Evolutionary conservation across 331 rosid genomes (phyloP), one percentile per base, ranked within the genome.

Genomic region (Stylosanthes scabra): DNA sequence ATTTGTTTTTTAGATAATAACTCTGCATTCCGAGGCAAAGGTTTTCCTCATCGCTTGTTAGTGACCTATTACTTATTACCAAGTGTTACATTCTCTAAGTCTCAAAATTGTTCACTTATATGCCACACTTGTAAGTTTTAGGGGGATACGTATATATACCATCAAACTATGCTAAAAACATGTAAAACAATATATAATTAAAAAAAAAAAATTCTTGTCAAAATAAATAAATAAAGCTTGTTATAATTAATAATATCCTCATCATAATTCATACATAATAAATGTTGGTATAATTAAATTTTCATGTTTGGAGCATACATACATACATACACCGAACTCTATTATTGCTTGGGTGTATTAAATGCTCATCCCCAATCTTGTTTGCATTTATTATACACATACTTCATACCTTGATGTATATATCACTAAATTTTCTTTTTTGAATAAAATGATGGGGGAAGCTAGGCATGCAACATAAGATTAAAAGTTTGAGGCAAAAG

Each of bases 301-400:
- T 37, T 72, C 29, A 62, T 70, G 25, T 77, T 83, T 78, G 59
- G 77, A 77, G 83, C 55, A 79, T 74, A 76, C 84, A 57, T 20
- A 20, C 55, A 79, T 74, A 76, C 84, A 57, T 20, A 20, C 25
- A 57, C 84, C 80, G 28, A 83, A 68, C 90, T 88, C 84, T 71
- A 85, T 83, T 83, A 85, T 81, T 81, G 86, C 16, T 74, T 10
- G 29, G 68, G 29, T 66, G 51, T n/a, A 72, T 78, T 81, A 56
- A 85, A 82, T 81, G 86, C 69, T 68, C 76, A 2, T 72, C 80
- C 46, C 59, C 83, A 70, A 66, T 68, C 58, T 66, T 59, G 74
- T 63, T 59, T 25, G 15, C 77, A 68, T 80, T 56, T 61, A 71
- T 54, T 16, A 56, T 9, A 28, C 74, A 71, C 76, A 68, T 79